Evolutionary conservation across 192 early-diverging fungal species (phyloP), one percentile per base, ranked within the genome.

Genomic region (Jimgerdemannia lactiflua): DNA sequence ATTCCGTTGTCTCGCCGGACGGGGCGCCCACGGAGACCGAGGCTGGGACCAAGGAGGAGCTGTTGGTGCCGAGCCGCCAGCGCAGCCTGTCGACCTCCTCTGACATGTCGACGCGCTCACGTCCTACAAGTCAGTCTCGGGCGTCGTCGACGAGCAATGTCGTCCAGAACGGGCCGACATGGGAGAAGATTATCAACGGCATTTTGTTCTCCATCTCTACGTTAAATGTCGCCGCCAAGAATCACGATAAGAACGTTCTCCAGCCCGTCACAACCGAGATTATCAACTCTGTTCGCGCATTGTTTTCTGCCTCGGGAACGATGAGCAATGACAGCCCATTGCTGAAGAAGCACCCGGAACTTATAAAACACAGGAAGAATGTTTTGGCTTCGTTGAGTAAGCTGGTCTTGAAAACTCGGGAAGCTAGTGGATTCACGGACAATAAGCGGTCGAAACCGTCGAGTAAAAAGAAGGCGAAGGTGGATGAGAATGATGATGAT

Each of bases 271-370:
- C 67, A 20, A 39, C 72, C 4, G 72, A 73, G 44, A 66, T 73
- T 43, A 73, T 73, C 64, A 67, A 64, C 72, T 64, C 72, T 39
- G 72, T 73, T 19, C 43, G 72, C 65, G 65, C 65, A 19, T 73
- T 73, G 63, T 64, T 73, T 67, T 49, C 72, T 39, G 65, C 64
- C 43, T 73, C 72, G 39, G 72, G 72, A 41, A 66, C 72, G 29
- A 73, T 79, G 4, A 70, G 65, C 19, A 82, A 82, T 43, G 75
- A 82, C 18, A 75, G 74, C 29, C 75, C 77, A 64, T 70, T 82
- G 20, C 59, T 82, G 19, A 72, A 72, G 39, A 65, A 54, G 20
- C 76, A 64, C 72, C 81, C 81, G 2, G 81, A 78, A 68, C 49
- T 82, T 29, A 77, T 74, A 3, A 59, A 74, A 11, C 81, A 82